These are phyloP conservation scores for Xylaria sp. DNA, from an alignment of 2,329 filamentous ascomycete genomes.

Conservation along the genomic window DNA sequence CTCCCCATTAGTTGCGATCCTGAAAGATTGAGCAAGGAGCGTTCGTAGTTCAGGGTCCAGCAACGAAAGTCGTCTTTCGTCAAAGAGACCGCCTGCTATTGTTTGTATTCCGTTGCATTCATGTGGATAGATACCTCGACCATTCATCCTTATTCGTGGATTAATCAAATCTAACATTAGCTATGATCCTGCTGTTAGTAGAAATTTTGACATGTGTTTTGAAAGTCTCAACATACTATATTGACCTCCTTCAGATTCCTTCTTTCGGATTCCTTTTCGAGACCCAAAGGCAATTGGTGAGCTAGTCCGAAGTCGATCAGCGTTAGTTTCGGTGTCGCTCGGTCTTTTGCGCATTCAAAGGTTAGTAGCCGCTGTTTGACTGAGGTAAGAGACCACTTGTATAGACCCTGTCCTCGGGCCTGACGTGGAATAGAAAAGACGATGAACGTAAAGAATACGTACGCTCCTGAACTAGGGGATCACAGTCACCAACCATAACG, in stretches of 20 bases:
- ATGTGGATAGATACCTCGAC: background rate
- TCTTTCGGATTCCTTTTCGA: background rate
- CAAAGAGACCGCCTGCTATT: slow-evolving; percentile 15
- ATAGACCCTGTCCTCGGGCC: background rate
- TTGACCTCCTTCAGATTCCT: slow-evolving; percentile 9
- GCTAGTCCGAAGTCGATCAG: slow-evolving; percentile 31
- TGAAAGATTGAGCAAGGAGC: slow-evolving; percentile 15
- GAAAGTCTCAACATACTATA: background rate
- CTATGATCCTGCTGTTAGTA: slow-evolving; percentile 7
- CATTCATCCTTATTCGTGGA: background rate
- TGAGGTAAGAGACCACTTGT: background rate
- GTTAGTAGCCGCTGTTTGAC: background rate
- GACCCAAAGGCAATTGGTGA: too few relatives aligned
- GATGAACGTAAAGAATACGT: background rate
- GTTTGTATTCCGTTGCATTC: slow-evolving; percentile 13
- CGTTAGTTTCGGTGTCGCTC: slow-evolving; percentile 12
- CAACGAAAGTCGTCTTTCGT: background rate
- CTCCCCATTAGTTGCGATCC: background rate
- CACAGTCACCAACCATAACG: slow-evolving; percentile 13
- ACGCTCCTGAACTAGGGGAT: slow-evolving; percentile 8
- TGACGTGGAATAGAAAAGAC: background rate
- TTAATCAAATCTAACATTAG: slow-evolving; percentile 15
- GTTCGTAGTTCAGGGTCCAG: slow-evolving; percentile 17
- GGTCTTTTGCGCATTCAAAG: slow-evolving; percentile 12
- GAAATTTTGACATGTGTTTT: background rate